Evolutionary conservation across 495 filamentous ascomycete species (phyloP), one percentile per base, ranked within the genome.

Genomic region (Lasiosphaeria hispida): DNA sequence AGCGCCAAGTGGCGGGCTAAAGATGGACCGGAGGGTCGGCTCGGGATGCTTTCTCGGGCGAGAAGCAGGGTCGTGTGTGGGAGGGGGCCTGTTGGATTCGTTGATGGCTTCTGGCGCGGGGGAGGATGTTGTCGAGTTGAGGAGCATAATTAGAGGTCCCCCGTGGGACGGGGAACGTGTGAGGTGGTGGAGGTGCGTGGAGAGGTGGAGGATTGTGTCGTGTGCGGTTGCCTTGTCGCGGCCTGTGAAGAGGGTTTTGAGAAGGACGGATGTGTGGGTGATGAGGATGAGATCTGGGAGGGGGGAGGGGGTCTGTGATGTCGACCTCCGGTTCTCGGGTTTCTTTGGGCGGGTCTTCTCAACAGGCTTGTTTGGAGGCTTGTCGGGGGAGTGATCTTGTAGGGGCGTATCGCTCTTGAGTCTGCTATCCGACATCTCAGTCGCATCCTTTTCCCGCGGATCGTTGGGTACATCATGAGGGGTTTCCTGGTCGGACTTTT

Each of bases 91-190:
- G 23, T 13, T 38, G 44, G 0, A 40, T 38, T 19, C 18, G 51
- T 7, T 23, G 38, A 11, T 34, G 38, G 23, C 2, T 5, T 30
- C 14, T 4, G 51, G 38, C 4, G 51, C 43, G 18, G 36, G 33
- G 61, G 35, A 75, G 70, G 8, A 68, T 69, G 66, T 72, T 0
- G 73, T 76, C 0, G 69, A 71, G 55, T 80, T 80, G 17, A 79
- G 65, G 9, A 80, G 53, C 59, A 80, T 64, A 37, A 80, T 50
- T 3, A 80, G 61, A 0, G 72, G 69, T 0, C 55, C 59, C 2
- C 53, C 42, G 23, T 61, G 35, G 15, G 43, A n/a, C 0, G 44
- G 15, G 5, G 65, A 63, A 10, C 66, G 70, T 7, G 67, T 55
- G 3, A 78, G 48, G 41, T 57, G 48, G 17, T 63, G 67, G 17